A percentile compares a stretch with the other conserved stretches of the same genome.
phyloP scores from a whole-genome alignment of 495 filamentous ascomycete species.

The Monascus purpureus region DNA sequence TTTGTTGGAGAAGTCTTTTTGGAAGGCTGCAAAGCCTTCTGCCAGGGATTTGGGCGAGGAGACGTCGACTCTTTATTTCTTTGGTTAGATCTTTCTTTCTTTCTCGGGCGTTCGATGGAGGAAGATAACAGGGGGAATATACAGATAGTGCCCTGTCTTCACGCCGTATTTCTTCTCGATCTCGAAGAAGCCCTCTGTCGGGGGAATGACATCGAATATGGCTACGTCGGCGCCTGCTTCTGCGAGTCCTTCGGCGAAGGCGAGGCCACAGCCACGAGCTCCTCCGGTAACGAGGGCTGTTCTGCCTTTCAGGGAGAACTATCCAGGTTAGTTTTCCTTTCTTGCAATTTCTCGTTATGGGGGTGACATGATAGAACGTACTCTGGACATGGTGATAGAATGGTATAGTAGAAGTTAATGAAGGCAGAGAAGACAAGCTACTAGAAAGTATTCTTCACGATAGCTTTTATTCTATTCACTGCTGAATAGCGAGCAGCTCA shows the following conservation, averaged over 20 bases:
- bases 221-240: slow-evolving; percentile 76
- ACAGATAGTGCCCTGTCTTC: slow-evolving; percentile 33
- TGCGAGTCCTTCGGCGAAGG: slow-evolving; percentile 63
- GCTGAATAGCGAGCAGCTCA: too few species aligned
- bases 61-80: slow-evolving; percentile 41
- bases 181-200: slow-evolving; percentile 11
- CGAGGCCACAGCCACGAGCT: slow-evolving; percentile 66
- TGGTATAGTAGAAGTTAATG: not conserved
- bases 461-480: not conserved
- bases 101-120: too few species aligned
- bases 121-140: slow-evolving; percentile 38
- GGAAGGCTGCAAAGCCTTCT: slow-evolving; percentile 34
- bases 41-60: slow-evolving; percentile 46
- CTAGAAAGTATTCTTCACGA: not conserved
- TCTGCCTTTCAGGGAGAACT: slow-evolving; percentile 35
- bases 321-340: not conserved
- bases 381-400: slow-evolving; percentile 10
- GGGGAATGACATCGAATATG: slow-evolving; percentile 40
- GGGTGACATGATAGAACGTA: slow-evolving; percentile 1
- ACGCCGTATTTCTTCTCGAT: slow-evolving; percentile 21
- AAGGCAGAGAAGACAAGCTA: not conserved
- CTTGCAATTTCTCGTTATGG: not conserved
- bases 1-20: slow-evolving; percentile 23
- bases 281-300: slow-evolving; percentile 75
- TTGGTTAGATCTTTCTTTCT: too few species aligned